Evolutionary conservation across 306 rosid genomes (phyloP).

Genomic region (Fagus crenata): DNA sequence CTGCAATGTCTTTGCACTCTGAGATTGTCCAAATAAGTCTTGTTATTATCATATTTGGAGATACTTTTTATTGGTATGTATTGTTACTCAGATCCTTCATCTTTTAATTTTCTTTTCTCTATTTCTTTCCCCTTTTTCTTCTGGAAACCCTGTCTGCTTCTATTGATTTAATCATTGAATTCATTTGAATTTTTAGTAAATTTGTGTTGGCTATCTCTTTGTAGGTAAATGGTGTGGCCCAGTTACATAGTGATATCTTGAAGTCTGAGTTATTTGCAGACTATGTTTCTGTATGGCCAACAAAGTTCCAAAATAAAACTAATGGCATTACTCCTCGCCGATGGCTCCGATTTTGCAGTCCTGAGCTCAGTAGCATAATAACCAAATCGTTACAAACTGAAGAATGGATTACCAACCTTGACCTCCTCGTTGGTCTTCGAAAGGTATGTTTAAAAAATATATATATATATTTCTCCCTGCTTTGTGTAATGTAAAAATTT

Average conservation of each 20-base stretch:
- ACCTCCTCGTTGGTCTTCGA: slow-evolving; percentile 75
- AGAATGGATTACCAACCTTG: slow-evolving; percentile 83
- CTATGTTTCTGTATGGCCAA: slow-evolving; percentile 96
- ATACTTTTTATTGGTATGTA: slow-evolving; percentile 3
- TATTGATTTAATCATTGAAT: slow-evolving; percentile 20
- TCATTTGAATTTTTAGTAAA: slow-evolving; percentile 13
- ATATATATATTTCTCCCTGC: slow-evolving; percentile 16
- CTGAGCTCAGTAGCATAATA: slow-evolving; percentile 84
- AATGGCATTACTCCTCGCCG: slow-evolving; percentile 97
- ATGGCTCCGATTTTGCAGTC: slow-evolving; percentile 93
- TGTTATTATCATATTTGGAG: neutral
- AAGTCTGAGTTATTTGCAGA: slow-evolving; percentile 87
- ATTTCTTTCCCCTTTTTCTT: neutral
- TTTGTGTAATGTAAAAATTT: slow-evolving; percentile 28
- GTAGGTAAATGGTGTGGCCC: slow-evolving; percentile 97
- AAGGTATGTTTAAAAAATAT: slow-evolving; percentile 40
- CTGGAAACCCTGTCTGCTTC: neutral
- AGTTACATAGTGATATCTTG: slow-evolving; percentile 91
- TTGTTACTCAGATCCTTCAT: neutral
- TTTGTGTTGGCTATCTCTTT: slow-evolving; percentile 27
- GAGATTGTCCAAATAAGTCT: slow-evolving; percentile 12
- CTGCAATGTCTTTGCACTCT: slow-evolving; percentile 5
- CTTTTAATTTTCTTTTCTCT: neutral
- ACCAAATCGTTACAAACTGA: slow-evolving; percentile 92
- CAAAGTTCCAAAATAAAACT: slow-evolving; percentile 92